phyloP scores from a whole-genome alignment of 768 basidiomycete species.

The Suillus subaureus region DNA sequence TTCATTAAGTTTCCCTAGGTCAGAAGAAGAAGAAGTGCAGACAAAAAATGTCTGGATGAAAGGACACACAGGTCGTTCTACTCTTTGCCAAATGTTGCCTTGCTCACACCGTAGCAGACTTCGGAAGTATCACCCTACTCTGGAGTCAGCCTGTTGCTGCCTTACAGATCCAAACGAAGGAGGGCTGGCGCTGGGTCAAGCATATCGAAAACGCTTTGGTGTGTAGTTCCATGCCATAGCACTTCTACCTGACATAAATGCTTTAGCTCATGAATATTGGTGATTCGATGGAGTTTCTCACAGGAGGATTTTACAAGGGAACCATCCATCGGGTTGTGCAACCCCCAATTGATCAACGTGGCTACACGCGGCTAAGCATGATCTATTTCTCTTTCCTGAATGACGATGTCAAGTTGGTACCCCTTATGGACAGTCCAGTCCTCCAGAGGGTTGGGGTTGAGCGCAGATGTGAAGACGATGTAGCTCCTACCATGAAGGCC shows the following conservation, averaged over 20 bases:
- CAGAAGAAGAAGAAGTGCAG: slow-evolving; percentile 49
- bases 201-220: slow-evolving; percentile 63
- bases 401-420: slow-evolving; percentile 49
- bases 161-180: slow-evolving; percentile 55
- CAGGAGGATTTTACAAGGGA: slow-evolving; percentile 59
- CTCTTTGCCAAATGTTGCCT: too few relatives aligned
- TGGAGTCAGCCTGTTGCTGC: slow-evolving; percentile 64
- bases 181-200: slow-evolving; percentile 63
- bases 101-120: slow-evolving; percentile 35
- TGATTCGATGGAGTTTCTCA: slow-evolving; percentile 60
- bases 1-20: slow-evolving; percentile 47
- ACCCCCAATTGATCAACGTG: slow-evolving; percentile 57
- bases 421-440: slow-evolving; percentile 49
- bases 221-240: slow-evolving; percentile 5
- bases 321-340: slow-evolving; percentile 65
- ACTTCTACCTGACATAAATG: background rate
- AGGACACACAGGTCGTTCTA: slow-evolving; percentile 52
- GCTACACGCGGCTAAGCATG: slow-evolving; percentile 51
- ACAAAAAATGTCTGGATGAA: slow-evolving; percentile 62
- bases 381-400: slow-evolving; percentile 61
- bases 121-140: slow-evolving; percentile 57
- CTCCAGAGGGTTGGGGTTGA: slow-evolving; percentile 46
- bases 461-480: slow-evolving; percentile 37
- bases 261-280: slow-evolving; percentile 59
- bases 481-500: slow-evolving; percentile 52